Conservation (phyloP, 1,284 basidiomycete genomes). For the Trichosporon sp. region DNA sequence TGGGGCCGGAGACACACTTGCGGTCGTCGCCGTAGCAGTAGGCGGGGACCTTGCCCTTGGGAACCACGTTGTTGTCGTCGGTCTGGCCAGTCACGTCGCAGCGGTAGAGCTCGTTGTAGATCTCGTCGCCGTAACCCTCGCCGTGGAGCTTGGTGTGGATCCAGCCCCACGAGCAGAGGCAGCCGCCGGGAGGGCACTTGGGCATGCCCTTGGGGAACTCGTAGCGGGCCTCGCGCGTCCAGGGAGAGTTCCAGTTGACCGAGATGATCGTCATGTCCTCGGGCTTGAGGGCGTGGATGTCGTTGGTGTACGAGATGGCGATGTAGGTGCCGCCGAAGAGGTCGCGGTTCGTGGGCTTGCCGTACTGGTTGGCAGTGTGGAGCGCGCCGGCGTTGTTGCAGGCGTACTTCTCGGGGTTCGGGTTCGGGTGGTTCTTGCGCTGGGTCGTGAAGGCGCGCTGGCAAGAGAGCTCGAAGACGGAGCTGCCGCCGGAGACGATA, state of each 20-base stretch:
- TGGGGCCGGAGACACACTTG: conserved; percentile 35
- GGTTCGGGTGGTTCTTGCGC: neutral
- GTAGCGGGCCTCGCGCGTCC: conserved; percentile 10
- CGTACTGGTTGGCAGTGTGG: conserved; percentile 8
- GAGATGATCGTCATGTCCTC: conserved; percentile 66
- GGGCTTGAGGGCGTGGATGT: conserved; percentile 52
- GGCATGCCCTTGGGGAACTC: conserved; percentile 55
- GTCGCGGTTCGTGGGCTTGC: conserved; percentile 7
- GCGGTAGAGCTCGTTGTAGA: conserved; percentile 69
- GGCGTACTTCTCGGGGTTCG: neutral
- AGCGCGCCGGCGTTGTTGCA: neutral
- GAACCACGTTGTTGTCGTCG: conserved; percentile 51
- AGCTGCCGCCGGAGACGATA: conserved; percentile 5
- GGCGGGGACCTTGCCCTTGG: conserved; percentile 48
- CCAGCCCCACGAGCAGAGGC: conserved; percentile 61
- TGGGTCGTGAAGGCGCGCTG: conserved; percentile 12
- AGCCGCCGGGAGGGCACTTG: conserved; percentile 61
- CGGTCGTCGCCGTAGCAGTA: conserved; percentile 32
- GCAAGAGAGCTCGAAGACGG: conserved; percentile 13
- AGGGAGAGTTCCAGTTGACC: conserved; percentile 57
- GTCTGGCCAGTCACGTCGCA: conserved; percentile 58
- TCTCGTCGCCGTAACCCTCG: conserved; percentile 16
- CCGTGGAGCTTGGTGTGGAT: conserved; percentile 12
- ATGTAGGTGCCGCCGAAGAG: conserved; percentile 17
- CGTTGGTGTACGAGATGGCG: conserved; percentile 15